Evolutionary conservation across 2,329 filamentous ascomycete genomes (phyloP).

Genomic region (Zymoseptoria tritici): DNA sequence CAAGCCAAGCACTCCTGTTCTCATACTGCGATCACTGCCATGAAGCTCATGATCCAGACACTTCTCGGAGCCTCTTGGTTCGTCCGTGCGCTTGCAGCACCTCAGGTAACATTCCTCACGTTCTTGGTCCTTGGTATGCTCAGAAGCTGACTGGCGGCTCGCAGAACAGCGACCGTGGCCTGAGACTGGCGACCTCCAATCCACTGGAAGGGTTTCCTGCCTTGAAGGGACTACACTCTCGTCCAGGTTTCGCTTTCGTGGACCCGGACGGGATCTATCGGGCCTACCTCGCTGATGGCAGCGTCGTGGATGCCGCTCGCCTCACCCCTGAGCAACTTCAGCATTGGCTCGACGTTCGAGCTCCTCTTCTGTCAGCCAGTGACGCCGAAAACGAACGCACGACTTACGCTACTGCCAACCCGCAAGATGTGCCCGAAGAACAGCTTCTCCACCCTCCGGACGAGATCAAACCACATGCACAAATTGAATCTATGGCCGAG

Average conservation of each 20-base stretch:
- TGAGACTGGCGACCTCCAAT: background rate
- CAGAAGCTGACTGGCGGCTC: background rate
- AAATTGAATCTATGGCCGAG: background rate
- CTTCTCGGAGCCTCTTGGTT: background rate
- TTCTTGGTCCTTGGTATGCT: background rate
- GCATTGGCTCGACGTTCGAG: background rate
- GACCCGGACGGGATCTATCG: background rate
- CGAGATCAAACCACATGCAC: background rate
- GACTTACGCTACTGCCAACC: background rate
- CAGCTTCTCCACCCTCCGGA: background rate
- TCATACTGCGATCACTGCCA: background rate
- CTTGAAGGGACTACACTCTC: background rate
- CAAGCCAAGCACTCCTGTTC: background rate
- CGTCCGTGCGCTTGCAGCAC: background rate
- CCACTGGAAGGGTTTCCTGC: background rate
- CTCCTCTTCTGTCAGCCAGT: background rate
- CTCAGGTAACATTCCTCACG: background rate
- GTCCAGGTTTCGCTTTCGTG: background rate
- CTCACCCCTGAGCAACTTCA: background rate
- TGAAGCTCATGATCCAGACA: background rate
- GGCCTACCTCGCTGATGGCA: background rate
- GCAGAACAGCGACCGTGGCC: background rate
- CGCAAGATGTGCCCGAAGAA: background rate
- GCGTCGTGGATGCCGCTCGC: background rate
- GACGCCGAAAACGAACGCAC: background rate